Conservation (phyloP, 1,139 yeast species). For the Saccharomyces hybrid region DNA sequence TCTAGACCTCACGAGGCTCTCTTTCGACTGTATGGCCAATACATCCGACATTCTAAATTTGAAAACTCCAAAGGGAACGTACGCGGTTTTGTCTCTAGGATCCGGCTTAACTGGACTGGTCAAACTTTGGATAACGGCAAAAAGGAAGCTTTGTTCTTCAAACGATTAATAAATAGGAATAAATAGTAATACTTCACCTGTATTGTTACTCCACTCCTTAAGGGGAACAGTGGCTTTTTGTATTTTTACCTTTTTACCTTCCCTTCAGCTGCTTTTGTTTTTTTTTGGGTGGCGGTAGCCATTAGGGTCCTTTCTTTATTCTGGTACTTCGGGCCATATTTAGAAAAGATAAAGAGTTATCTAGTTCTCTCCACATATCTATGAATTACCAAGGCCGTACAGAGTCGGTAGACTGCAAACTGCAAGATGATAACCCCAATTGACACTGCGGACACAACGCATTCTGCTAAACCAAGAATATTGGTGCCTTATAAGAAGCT, state of each 20-base stretch:
- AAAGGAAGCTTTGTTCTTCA: constrained; percentile 6
- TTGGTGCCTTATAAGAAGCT: constrained; percentile 21
- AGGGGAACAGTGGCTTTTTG: too few relatives aligned
- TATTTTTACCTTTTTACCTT: too few relatives aligned
- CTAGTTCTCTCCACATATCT: too few relatives aligned
- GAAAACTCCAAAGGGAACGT: constrained; percentile 31
- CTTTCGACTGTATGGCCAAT: constrained; percentile 40
- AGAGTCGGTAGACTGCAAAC: too few relatives aligned
- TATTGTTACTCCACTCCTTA: too few relatives aligned
- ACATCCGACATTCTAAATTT: constrained; percentile 37
- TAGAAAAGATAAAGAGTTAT: background rate
- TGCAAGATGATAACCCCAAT: background rate
- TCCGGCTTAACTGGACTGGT: constrained; percentile 38
- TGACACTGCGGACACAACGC: background rate
- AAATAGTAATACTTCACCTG: background rate
- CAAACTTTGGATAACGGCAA: constrained; percentile 35
- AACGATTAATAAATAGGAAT: background rate
- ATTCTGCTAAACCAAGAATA: constrained; percentile 17
- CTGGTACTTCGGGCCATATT: background rate
- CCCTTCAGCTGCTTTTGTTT: background rate
- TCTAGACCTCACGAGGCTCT: constrained; percentile 34
- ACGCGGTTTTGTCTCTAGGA: constrained; percentile 28
- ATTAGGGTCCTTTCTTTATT: background rate
- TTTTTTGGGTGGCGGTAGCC: background rate
- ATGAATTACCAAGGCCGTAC: background rate